phyloP scores from a whole-genome alignment of 2,329 filamentous ascomycete genomes.

The Xylariaceae sp. region DNA sequence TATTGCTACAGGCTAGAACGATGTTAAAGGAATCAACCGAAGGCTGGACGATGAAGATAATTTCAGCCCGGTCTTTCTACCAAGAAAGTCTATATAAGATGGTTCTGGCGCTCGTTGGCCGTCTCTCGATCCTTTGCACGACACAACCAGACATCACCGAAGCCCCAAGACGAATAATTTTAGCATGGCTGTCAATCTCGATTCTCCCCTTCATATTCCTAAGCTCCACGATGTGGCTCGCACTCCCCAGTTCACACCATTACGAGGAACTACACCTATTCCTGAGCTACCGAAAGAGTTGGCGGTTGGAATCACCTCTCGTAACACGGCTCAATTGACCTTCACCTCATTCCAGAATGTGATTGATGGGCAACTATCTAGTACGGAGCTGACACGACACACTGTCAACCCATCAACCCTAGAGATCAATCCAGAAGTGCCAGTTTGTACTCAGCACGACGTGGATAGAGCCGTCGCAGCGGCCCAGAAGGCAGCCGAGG shows the following conservation, averaged over 20 bases:
- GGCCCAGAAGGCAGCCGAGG: conserved; percentile 54
- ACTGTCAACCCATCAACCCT: conserved; percentile 59
- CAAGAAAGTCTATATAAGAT: neutral
- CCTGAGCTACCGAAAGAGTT: neutral
- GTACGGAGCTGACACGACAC: conserved; percentile 52
- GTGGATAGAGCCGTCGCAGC: conserved; percentile 57
- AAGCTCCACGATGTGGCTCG: neutral
- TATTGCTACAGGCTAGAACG: too few species aligned
- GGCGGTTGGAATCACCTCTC: neutral
- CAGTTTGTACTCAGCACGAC: conserved; percentile 55
- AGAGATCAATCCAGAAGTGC: conserved; percentile 57
- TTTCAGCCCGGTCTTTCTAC: neutral
- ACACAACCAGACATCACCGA: neutral
- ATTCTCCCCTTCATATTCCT: neutral
- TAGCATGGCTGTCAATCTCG: conserved; percentile 12
- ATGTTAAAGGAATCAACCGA: neutral
- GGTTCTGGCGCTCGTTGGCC: neutral
- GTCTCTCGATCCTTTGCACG: neutral
- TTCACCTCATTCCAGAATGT: conserved; percentile 57
- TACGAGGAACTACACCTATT: neutral
- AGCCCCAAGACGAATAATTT: neutral
- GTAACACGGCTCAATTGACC: neutral
- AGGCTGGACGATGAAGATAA: neutral
- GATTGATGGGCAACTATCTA: conserved; percentile 54
- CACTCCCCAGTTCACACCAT: neutral